Percentiles rank a stretch among this genome's conserved stretches.
Evolutionary conservation across 768 basidiomycete genomes (phyloP).

Genomic region (Mycena vitilis): DNA sequence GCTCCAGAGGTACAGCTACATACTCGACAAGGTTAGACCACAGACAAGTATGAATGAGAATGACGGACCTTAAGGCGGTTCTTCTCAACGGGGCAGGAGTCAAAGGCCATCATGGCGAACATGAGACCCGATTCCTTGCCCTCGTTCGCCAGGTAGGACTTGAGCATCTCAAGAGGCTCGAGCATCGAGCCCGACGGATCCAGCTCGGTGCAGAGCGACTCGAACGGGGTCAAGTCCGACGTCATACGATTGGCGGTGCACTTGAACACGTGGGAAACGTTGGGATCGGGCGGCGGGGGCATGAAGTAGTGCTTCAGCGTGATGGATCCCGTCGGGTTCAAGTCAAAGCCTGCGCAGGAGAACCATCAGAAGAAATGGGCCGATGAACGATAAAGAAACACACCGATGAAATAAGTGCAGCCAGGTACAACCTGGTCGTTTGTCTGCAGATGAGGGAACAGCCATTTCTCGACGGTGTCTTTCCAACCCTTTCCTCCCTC

Average conservation of each 20-base stretch:
- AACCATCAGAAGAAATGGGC: not conserved
- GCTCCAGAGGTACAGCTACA: slow-evolving; percentile 32
- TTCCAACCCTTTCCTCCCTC: slow-evolving; percentile 33
- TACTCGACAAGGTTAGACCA: not conserved
- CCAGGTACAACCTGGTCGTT: slow-evolving; percentile 30
- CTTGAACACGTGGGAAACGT: slow-evolving; percentile 21
- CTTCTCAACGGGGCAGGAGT: slow-evolving; percentile 26
- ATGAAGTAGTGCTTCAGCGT: slow-evolving; percentile 36
- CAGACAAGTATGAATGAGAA: not conserved
- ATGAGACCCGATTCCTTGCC: slow-evolving; percentile 29
- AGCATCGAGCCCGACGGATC: slow-evolving; percentile 21
- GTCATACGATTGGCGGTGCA: slow-evolving; percentile 35
- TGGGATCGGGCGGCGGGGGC: slow-evolving; percentile 29
- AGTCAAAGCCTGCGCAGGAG: slow-evolving; percentile 29
- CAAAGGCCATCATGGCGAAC: slow-evolving; percentile 33
- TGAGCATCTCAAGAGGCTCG: slow-evolving; percentile 27
- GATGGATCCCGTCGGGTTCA: slow-evolving; percentile 34
- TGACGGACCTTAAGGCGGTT: slow-evolving; percentile 31
- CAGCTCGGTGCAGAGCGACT: slow-evolving; percentile 17
- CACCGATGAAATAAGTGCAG: slow-evolving; percentile 34
- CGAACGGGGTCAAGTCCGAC: slow-evolving; percentile 28
- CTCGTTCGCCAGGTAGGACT: slow-evolving; percentile 22
- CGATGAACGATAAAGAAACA: not conserved
- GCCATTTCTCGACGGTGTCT: slow-evolving; percentile 33
- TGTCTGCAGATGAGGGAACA: slow-evolving; percentile 33